phyloP scores from a whole-genome alignment of 2,329 filamentous ascomycete species.

The Colletotrichum musicola region DNA sequence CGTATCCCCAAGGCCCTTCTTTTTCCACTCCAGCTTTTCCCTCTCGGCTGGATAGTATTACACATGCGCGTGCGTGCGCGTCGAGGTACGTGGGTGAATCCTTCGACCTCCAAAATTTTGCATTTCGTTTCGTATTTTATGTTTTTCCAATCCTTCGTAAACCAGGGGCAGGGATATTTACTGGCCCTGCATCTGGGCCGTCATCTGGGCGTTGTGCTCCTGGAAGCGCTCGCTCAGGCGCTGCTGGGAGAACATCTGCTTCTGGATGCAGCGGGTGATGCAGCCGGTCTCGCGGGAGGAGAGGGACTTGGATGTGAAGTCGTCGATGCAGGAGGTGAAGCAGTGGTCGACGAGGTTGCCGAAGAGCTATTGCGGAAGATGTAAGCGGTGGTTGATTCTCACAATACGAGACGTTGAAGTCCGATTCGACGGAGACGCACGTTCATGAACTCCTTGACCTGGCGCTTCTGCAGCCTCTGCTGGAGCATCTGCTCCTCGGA shows the following conservation, averaged over 20 bases:
- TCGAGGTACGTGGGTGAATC: neutral
- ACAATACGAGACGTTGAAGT: too few relatives aligned
- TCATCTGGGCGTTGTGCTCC: conserved; percentile 74
- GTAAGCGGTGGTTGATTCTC: conserved; percentile 5
- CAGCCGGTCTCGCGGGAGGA: conserved; percentile 90
- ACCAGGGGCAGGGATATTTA: conserved; percentile 43
- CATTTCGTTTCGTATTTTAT: conserved; percentile 6
- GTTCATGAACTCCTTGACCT: conserved; percentile 99
- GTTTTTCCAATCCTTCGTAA: conserved; percentile 6
- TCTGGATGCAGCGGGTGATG: conserved; percentile 94
- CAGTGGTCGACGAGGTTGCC: conserved; percentile 84
- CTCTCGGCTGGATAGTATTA: conserved; percentile 36
- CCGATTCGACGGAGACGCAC: conserved; percentile 64
- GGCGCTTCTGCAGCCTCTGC: conserved; percentile 94
- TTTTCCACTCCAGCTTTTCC: neutral
- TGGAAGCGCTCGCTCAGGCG: conserved; percentile 92
- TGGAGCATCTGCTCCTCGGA: conserved; percentile 94
- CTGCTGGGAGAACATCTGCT: conserved; percentile 92
- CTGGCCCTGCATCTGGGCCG: conserved; percentile 64
- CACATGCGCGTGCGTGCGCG: conserved; percentile 15
- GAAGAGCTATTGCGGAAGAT: conserved; percentile 60
- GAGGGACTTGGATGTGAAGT: conserved; percentile 98
- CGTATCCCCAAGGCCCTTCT: neutral
- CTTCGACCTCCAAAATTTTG: neutral
- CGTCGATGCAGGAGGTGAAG: conserved; percentile 97